phyloP scores from a whole-genome alignment of 2,329 filamentous ascomycete genomes.

The Juglanconis oblonga region DNA sequence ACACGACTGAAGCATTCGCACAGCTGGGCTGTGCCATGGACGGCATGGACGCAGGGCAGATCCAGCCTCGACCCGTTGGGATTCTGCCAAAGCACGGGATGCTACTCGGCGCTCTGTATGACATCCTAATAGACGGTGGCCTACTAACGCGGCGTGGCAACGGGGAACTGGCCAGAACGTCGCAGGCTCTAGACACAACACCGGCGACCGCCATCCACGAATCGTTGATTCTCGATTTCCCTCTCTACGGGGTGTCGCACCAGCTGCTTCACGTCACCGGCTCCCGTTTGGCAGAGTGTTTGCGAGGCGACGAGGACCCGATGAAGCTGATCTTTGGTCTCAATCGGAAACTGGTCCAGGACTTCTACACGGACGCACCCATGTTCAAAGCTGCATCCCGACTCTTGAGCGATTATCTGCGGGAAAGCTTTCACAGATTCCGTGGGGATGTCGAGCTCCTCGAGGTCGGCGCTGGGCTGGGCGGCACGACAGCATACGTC shows the following conservation, averaged over 20 bases:
- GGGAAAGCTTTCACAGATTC: background rate
- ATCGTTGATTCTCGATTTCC: constrained; percentile 13
- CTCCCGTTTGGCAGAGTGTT: constrained; percentile 32
- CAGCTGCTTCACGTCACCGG: constrained; percentile 31
- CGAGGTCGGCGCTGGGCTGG: constrained; percentile 42
- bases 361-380: constrained; percentile 32
- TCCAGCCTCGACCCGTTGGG: too few relatives aligned
- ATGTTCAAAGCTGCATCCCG: constrained; percentile 22
- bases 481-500: constrained; percentile 36
- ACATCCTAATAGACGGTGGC: background rate
- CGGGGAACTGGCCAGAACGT: background rate
- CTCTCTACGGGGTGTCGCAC: constrained; percentile 29
- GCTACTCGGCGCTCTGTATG: constrained; percentile 9
- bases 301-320: constrained; percentile 33
- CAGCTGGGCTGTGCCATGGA: constrained; percentile 26
- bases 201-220: constrained; percentile 22
- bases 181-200: constrained; percentile 4
- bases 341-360: constrained; percentile 27
- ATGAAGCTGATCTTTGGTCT: constrained; percentile 36
- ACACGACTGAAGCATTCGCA: constrained; percentile 30
- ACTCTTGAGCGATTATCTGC: constrained; percentile 16
- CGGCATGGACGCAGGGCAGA: too few relatives aligned
- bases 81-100: constrained; percentile 18
- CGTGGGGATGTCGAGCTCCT: constrained; percentile 32
- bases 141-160: background rate